A percentile compares a stretch with the other conserved stretches of the same genome.
phyloP scores from a whole-genome alignment of 345 rosid species.

The Pugionium dolabratum region DNA sequence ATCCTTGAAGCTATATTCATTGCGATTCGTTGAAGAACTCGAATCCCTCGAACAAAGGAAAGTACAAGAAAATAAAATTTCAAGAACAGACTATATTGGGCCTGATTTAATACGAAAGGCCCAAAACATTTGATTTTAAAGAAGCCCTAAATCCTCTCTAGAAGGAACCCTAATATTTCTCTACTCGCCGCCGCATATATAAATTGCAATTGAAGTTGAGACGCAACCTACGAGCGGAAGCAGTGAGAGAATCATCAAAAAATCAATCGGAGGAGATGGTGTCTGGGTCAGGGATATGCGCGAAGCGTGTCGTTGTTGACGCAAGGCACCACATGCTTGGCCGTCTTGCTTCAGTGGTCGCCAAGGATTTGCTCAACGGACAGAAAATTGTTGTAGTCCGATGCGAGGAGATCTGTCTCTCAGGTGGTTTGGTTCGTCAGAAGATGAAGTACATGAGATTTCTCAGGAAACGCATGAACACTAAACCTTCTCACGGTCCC shows the following conservation, averaged over 20 bases:
- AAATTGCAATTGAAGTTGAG: slow-evolving; percentile 7
- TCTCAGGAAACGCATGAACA: slow-evolving; percentile 89
- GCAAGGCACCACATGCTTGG: slow-evolving; percentile 87
- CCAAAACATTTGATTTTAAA: slow-evolving; percentile 18
- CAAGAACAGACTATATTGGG: slow-evolving; percentile 6
- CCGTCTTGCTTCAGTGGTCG: slow-evolving; percentile 61
- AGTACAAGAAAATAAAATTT: not conserved
- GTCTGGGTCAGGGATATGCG: slow-evolving; percentile 76
- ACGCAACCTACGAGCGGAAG: slow-evolving; percentile 11
- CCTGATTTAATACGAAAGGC: not conserved
- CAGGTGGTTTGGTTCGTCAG: slow-evolving; percentile 83
- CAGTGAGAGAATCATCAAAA: not conserved
- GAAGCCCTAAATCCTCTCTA: not conserved
- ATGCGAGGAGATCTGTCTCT: slow-evolving; percentile 88
- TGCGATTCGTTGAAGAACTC: slow-evolving; percentile 4
- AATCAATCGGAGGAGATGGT: slow-evolving; percentile 48
- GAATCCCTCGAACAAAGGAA: not conserved
- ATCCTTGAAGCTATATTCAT: slow-evolving; percentile 67
- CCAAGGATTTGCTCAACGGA: slow-evolving; percentile 85
- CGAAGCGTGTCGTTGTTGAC: slow-evolving; percentile 73
- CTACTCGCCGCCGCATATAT: slow-evolving; percentile 14
- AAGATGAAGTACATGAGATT: slow-evolving; percentile 93
- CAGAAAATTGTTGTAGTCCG: slow-evolving; percentile 77
- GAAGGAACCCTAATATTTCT: slow-evolving; percentile 24
- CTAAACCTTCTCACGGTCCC: slow-evolving; percentile 94